Base-by-base conservation (phyloP, 2,329 filamentous ascomycete genomes). In the Clarireedia monteithiana region DNA sequence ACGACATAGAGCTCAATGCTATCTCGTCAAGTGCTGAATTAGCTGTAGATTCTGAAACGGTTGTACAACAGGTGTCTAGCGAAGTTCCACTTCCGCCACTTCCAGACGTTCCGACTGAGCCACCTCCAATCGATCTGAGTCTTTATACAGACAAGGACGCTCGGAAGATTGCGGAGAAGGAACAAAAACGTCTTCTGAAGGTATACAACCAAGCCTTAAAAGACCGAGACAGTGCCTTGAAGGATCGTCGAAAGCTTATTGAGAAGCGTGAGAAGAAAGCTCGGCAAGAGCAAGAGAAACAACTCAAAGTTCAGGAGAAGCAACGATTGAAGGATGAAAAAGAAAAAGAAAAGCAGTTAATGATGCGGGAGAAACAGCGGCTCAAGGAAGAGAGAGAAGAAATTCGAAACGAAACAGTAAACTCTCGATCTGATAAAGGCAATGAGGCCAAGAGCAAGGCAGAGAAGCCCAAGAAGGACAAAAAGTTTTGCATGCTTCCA, bases 401-500 rank as follows among this genome's bases (percentile, higher is more conserved):
- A 40, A 67, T 67, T 55, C 50, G 59, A 49, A 51, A 59, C 53
- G 60, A 47, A 20, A 60, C 59, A 45, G 53, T 63, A 59, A 62
- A 64, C 58, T 55, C 58, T 10, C 57, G 65, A 55, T 58, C 53
- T 3, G 48, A 27, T n/a, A 39, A 67, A 70, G 51, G 63, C 61
- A 15, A 65, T 64, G 48, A 67, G 67, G 54, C 61, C 26, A 57
- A 61, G 30, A 49, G 61, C 9, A 48, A 54, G 10, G 9, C 7
- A 5, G 53, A 45, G 47, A 71, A 66, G 65, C 65, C 54, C 59
- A 69, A 65, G 55, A 64, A 65, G 49, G 65, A 68, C 34, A 74
- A 72, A 62, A 92, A 88, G 66, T 96, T 96, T 70, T 94, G 90
- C 72, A 83, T 84, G 63, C 72, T 92, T 3, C 89, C 87, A 0